Evolutionary conservation across 2,329 filamentous ascomycete species (phyloP).

Genomic region (Ophiostoma sp.): DNA sequence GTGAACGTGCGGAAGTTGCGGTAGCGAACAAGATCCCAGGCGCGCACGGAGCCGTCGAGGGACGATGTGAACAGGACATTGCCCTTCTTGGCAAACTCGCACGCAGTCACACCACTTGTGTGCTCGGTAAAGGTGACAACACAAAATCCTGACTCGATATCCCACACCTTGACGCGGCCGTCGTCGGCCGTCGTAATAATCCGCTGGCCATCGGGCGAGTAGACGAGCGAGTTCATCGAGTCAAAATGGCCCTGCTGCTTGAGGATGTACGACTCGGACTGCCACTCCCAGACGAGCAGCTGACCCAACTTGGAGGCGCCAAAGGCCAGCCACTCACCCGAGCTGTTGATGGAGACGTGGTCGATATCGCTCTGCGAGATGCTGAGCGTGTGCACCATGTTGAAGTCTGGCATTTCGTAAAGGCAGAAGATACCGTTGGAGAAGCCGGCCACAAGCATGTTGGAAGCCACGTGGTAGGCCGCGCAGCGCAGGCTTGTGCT

Average conservation of each 20-base stretch:
- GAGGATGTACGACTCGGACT: slow-evolving; percentile 96
- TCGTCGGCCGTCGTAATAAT: slow-evolving; percentile 94
- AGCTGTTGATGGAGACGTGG: slow-evolving; percentile 87
- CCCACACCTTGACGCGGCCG: slow-evolving; percentile 98
- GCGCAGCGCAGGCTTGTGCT: slow-evolving; percentile 82
- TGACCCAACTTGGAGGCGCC: slow-evolving; percentile 93
- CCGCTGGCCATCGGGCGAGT: slow-evolving; percentile 87
- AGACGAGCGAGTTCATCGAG: slow-evolving; percentile 86
- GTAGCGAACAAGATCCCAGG: slow-evolving; percentile 94
- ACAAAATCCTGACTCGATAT: slow-evolving; percentile 92
- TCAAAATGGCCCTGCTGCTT: slow-evolving; percentile 98
- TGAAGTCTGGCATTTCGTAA: slow-evolving; percentile 94
- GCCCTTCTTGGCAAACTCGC: slow-evolving; percentile 89
- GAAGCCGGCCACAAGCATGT: slow-evolving; percentile 93
- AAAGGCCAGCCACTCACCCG: slow-evolving; percentile 95
- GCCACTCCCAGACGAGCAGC: slow-evolving; percentile 98
- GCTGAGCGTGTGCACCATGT: slow-evolving; percentile 84
- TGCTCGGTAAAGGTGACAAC: slow-evolving; percentile 98
- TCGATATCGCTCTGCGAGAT: slow-evolving; percentile 97
- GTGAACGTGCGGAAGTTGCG: slow-evolving; percentile 98
- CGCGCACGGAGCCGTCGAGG: slow-evolving; percentile 86
- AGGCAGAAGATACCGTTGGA: slow-evolving; percentile 90
- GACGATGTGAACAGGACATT: slow-evolving; percentile 95
- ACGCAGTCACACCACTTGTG: slow-evolving; percentile 86
- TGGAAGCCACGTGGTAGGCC: slow-evolving; percentile 79